phyloP scores from a whole-genome alignment of 1,284 basidiomycete species.

The Tilletia walkeri region DNA sequence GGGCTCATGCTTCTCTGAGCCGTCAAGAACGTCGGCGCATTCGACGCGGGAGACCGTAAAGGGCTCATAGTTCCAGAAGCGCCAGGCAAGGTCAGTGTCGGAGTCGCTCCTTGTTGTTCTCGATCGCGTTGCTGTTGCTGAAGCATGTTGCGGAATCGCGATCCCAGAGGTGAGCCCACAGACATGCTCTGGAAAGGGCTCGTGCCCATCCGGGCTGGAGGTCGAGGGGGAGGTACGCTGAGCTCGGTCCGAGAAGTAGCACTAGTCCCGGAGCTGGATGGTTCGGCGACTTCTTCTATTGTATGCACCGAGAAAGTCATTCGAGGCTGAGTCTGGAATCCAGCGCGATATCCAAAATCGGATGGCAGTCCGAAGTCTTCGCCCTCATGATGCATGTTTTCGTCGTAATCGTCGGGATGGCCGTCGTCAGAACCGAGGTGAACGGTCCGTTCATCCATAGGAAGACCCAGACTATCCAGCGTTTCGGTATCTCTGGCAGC shows the following conservation, averaged over 20 bases:
- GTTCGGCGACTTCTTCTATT: conserved; percentile 10
- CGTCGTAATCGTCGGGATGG: background rate
- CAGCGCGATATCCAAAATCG: conserved; percentile 8
- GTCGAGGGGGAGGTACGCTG: conserved; percentile 11
- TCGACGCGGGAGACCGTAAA: background rate
- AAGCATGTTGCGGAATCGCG: background rate
- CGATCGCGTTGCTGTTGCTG: background rate
- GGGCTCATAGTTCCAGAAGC: background rate
- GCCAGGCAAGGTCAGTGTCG: background rate
- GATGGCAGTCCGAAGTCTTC: background rate
- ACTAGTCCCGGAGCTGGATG: conserved; percentile 10
- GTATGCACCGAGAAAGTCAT: conserved; percentile 13
- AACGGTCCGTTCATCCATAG: background rate
- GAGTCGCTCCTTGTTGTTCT: background rate
- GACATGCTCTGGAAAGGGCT: conserved; percentile 1
- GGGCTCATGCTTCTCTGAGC: conserved; percentile 8
- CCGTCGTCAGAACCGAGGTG: background rate
- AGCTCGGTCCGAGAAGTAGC: conserved; percentile 10
- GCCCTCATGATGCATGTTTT: background rate
- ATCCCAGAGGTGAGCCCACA: conserved; percentile 9
- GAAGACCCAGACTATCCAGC: background rate
- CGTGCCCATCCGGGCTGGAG: background rate
- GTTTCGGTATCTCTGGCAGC: background rate
- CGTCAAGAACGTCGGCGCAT: background rate
- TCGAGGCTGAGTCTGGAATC: conserved; percentile 8